These are phyloP conservation scores for Spergularia bocconei DNA, from an alignment of 148 eudicot genomes.

Conservation along the genomic window DNA sequence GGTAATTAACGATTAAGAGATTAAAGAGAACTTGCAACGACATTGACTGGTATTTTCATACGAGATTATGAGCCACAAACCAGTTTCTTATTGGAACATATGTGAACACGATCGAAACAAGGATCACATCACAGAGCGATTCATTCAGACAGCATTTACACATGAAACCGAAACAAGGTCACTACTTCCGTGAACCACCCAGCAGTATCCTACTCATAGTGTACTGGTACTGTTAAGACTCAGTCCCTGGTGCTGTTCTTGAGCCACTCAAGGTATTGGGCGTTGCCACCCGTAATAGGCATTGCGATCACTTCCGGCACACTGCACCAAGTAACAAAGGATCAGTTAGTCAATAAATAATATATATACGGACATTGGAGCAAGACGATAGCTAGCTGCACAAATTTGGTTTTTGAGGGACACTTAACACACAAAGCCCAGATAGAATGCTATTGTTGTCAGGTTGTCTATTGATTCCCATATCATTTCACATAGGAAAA, in stretches of 20 bases:
- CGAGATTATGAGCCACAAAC: no score
- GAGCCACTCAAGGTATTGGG: constrained; percentile 85
- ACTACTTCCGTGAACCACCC: neutral
- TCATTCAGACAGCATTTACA: no score
- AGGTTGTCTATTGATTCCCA: neutral
- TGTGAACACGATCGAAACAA: no score
- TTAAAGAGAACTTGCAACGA: no score
- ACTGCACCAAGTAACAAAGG: constrained; percentile 28
- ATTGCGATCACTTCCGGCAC: constrained; percentile 92
- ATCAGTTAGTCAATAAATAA: neutral
- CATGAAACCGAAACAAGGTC: no score
- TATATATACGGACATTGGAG: neutral
- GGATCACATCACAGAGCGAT: no score
- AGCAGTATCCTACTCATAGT: neutral
- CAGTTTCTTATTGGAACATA: no score
- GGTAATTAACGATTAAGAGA: no score
- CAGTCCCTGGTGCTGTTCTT: constrained; percentile 82
- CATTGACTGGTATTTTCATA: no score
- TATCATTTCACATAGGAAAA: neutral
- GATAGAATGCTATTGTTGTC: neutral
- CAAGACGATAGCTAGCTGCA: neutral
- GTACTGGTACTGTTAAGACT: constrained; percentile 3
- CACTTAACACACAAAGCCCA: neutral
- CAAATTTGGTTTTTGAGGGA: neutral
- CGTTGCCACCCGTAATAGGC: constrained; percentile 81